Evolutionary conservation across 768 basidiomycete species (phyloP), one percentile per base, ranked within the genome.

Genomic region (Suillus clintonianus): DNA sequence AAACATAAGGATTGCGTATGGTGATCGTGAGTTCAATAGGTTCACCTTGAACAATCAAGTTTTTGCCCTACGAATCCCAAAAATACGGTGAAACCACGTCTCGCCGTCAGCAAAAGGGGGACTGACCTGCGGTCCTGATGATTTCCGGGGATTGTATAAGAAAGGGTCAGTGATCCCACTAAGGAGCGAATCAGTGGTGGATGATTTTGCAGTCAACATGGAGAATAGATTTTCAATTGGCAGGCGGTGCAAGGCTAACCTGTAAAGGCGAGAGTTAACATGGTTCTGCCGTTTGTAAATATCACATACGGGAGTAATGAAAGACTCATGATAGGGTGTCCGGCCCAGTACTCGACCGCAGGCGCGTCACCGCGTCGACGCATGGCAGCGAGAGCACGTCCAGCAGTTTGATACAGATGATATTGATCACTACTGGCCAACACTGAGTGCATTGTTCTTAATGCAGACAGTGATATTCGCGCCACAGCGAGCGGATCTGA

Each of bases 1-100:
- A 97, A 4, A 93, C 85, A 74, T 90, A 97, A 2, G 95, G 94
- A 74, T 99, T 99, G 62, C 88, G 86, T n/a, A 99, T 77, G 24
- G 90, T 89, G 51, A 99, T 80, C 9, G 88, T 82, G 68, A 98
- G 85, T 68, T 99, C 95, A 36, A 95, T 78, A 4, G 78, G 76
- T 74, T 99, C 97, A 67, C 89, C 89, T 72, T 92, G 92, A 1
- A 95, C 92, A 15, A 95, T 83, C 14, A 91, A 70, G 0, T 84
- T 79, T 79, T 86, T 84, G 8, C 79, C 82, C 87, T 89, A 64
- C 37, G 17, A 56, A 30, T 42, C 30, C 24, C 54, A 19, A 27
- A 43, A 63, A 61, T 64, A 15, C 13, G 24, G 11, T 57, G 32
- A 37, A 39, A 30, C 19, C 11, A n/a, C 4, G 61, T 56, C 4